Base-by-base conservation (phyloP, 2,329 filamentous ascomycete genomes). In the Ascochyta fabae region DNA sequence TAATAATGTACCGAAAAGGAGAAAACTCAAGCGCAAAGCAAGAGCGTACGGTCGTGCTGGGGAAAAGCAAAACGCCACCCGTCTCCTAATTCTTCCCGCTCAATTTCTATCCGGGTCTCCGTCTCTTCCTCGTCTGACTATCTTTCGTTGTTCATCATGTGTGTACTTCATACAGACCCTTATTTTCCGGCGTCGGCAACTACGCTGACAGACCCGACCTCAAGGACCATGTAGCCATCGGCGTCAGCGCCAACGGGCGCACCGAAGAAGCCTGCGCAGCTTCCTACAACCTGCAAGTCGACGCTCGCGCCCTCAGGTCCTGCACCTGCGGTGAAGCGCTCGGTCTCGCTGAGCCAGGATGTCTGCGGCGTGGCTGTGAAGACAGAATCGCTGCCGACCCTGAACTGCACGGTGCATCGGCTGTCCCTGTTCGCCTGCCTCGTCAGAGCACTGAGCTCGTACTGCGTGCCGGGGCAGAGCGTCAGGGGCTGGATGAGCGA, bases 401-500 rank as follows among this genome's bases (percentile, higher is more conserved):
- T 44, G 45, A 64, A 65, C n/a, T 56, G 53, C 1, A 63, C 53
- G 7, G 51, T 49, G 45, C 70, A 73, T 16, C 57, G 52, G 8
- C 63, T 63, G 6, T 64, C 50, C 7, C 48, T 29, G 24, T 65
- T 62, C 0, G 24, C 51, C 42, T 71, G 67, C 2, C 58, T 47
- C 10, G 60, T 64, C 13, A 41, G 53, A 4, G 43, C 54, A 4
- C 26, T 42, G 23, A 72, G 45, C 7, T 33, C 16, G 59, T 74
- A 71, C 34, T 61, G 48, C 29, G 51, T 58, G 15, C 65, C 65
- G 2, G 71, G 69, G 48, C 66, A 69, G 2, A 73, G 62, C 0
- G 66, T 68, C 9, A 75, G 9, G 9, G 68, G 61, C 44, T 74
- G 68, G 0, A 50, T 62, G 29, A 72, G 54, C 9, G 45, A 58